phyloP scores from a whole-genome alignment of 805 yeast species.

The Yarrowia alimentaria region DNA sequence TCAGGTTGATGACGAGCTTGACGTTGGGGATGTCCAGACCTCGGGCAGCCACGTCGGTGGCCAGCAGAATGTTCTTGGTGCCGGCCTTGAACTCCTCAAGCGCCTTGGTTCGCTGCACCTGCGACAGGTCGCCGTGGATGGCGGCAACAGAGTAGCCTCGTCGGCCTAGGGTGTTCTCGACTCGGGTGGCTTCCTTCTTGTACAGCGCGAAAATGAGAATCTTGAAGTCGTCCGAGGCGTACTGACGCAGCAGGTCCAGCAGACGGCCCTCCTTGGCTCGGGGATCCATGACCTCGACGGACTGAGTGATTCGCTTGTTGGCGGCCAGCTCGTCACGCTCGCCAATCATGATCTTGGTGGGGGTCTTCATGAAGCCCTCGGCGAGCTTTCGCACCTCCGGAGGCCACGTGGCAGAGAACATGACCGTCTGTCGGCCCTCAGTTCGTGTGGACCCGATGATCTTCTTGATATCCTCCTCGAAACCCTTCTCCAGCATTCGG shows the following conservation, averaged over 20 bases:
- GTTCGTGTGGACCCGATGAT: conserved; percentile 62
- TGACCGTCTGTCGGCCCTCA: conserved; percentile 76
- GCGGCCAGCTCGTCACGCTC: conserved; percentile 92
- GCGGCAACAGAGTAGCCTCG: conserved; percentile 85
- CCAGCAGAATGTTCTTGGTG: conserved; percentile 69
- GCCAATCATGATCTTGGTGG: conserved; percentile 92
- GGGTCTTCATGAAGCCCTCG: conserved; percentile 70
- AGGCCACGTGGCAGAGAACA: conserved; percentile 99
- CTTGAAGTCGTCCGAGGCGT: conserved; percentile 67
- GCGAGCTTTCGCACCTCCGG: conserved; percentile 95
- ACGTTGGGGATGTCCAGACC: conserved; percentile 98
- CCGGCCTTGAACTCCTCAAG: conserved; percentile 83
- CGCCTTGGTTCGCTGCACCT: conserved; percentile 87
- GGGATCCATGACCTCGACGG: conserved; percentile 88
- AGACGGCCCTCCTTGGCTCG: conserved; percentile 75
- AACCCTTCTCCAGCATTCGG: conserved; percentile 97
- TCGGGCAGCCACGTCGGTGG: conserved; percentile 98
- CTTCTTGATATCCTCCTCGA: conserved; percentile 90
- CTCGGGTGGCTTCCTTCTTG: conserved; percentile 93
- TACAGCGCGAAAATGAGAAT: conserved; percentile 89
- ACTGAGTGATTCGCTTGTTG: conserved; percentile 87
- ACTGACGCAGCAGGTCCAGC: conserved; percentile 66
- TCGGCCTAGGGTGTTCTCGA: conserved; percentile 69
- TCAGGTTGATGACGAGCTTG: conserved; percentile 88
- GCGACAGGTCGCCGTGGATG: conserved; percentile 93